These are phyloP conservation scores for Leptodontidium sp. DNA, from an alignment of 2,329 filamentous ascomycete species.

Conservation along the genomic window DNA sequence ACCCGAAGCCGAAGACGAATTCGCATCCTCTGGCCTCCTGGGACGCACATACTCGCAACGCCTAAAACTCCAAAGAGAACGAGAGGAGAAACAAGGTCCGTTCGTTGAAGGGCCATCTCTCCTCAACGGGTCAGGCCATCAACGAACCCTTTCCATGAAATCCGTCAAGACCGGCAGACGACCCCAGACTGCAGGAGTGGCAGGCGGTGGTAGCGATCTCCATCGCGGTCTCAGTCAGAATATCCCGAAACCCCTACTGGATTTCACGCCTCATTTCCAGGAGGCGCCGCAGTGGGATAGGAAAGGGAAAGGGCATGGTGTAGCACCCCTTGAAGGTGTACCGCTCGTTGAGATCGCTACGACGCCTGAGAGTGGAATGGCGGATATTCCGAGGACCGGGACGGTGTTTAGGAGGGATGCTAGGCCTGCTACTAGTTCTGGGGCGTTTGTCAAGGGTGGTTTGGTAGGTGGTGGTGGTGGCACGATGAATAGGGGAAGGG, in stretches of 20 bases:
- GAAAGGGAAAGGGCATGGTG: slow-evolving; percentile 59
- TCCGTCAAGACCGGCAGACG: slow-evolving; percentile 27
- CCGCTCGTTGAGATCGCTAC: slow-evolving; percentile 58
- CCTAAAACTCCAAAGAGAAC: slow-evolving; percentile 46
- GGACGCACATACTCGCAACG: slow-evolving; percentile 58
- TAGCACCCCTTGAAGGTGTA: slow-evolving; percentile 52
- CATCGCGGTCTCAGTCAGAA: slow-evolving; percentile 25
- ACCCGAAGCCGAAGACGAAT: slow-evolving; percentile 47
- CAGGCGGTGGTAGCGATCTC: slow-evolving; percentile 18
- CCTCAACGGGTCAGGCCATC: slow-evolving; percentile 53
- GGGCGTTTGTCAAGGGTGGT: slow-evolving; percentile 20
- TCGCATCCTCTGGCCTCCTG: slow-evolving; percentile 56
- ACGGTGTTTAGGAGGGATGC: slow-evolving; percentile 42
- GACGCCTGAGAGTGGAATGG: slow-evolving; percentile 33
- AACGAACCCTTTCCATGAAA: slow-evolving; percentile 41
- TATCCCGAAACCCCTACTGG: slow-evolving; percentile 66
- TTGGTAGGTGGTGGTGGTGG: slow-evolving; percentile 9
- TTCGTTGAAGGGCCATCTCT: slow-evolving; percentile 55
- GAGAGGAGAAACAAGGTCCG: slow-evolving; percentile 11
- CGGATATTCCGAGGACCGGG: slow-evolving; percentile 33
- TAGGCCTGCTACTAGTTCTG: slow-evolving; percentile 9
- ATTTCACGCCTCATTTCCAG: slow-evolving; percentile 70
- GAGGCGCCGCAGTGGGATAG: slow-evolving; percentile 67
- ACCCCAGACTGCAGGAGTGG: slow-evolving; percentile 8
- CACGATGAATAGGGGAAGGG: slow-evolving; percentile 23